Conservation (phyloP, 768 basidiomycete species). For the Cantharellus cinnabarinus region DNA sequence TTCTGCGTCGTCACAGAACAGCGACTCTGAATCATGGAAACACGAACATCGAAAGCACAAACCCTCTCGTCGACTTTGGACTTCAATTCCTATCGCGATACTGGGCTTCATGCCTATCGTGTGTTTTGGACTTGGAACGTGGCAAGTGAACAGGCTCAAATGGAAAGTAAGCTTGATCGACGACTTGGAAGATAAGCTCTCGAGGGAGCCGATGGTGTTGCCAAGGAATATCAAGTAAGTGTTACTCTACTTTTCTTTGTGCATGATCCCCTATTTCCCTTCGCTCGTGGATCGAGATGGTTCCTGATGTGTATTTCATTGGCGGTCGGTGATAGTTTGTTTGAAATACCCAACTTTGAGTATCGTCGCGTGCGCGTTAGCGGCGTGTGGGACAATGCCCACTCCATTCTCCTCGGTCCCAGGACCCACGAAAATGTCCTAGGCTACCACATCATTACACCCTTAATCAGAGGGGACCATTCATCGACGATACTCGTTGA, state of each 20-base stretch:
- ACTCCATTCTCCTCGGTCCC: conserved; percentile 65
- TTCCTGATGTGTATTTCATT: background rate
- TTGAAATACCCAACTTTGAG: conserved; percentile 68
- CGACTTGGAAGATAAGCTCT: conserved; percentile 77
- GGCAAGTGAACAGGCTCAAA: conserved; percentile 82
- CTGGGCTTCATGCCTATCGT: conserved; percentile 77
- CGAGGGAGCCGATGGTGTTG: conserved; percentile 52
- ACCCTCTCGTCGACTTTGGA: background rate
- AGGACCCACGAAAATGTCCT: conserved; percentile 73
- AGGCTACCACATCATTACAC: conserved; percentile 77
- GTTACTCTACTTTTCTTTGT: conserved; percentile 10
- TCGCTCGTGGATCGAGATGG: conserved; percentile 15
- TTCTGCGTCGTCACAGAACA: background rate
- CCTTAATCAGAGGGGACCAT: conserved; percentile 57
- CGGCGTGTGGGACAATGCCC: conserved; percentile 62
- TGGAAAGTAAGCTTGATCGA: conserved; percentile 94
- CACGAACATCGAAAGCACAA: background rate
- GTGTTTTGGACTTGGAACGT: conserved; percentile 74
- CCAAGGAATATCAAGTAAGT: conserved; percentile 73
- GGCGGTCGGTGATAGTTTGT: conserved; percentile 24
- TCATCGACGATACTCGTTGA: conserved; percentile 70
- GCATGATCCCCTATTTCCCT: conserved; percentile 1
- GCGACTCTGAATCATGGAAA: background rate
- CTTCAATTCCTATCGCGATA: conserved; percentile 17
- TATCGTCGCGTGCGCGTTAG: conserved; percentile 66